These are phyloP conservation scores for Moricandia arvensis DNA, from an alignment of 345 rosid genomes.

Conservation along the genomic window DNA sequence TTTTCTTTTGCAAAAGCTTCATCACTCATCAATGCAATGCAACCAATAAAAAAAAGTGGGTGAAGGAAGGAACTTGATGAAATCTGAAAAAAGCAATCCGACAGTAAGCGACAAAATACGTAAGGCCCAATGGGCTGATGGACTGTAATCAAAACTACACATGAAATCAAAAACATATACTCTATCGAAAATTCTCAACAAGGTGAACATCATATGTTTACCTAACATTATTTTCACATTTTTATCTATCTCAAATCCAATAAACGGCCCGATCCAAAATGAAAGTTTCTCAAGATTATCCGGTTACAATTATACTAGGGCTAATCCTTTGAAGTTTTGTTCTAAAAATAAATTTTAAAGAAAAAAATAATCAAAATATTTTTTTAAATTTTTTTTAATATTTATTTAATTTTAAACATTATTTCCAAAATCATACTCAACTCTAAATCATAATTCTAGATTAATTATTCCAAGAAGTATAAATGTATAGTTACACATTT, in stretches of 20 bases:
- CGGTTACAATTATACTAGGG: constrained; percentile 5
- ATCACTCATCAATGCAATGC: background rate
- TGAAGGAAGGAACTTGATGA: background rate
- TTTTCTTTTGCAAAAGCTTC: background rate
- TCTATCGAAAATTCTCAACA: constrained; percentile 3
- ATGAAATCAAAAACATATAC: background rate
- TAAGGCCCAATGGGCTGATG: constrained; percentile 15
- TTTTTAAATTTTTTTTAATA: too few relatives aligned
- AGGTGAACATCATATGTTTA: constrained; percentile 31
- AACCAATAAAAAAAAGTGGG: background rate
- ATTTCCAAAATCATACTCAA: too few relatives aligned
- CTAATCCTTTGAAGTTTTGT: too few relatives aligned
- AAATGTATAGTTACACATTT: too few relatives aligned
- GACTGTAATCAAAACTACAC: background rate
- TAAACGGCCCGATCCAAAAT: constrained; percentile 27
- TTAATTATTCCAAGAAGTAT: too few relatives aligned
- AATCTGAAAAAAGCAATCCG: background rate
- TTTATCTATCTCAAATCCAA: constrained; percentile 3
- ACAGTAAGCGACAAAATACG: constrained; percentile 4
- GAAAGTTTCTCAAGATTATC: constrained; percentile 23
- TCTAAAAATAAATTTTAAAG: too few relatives aligned
- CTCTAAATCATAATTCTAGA: too few relatives aligned
- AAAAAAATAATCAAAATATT: too few relatives aligned
- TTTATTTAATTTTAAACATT: too few relatives aligned
- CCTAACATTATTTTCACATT: constrained; percentile 14